Percentiles rank a stretch among this genome's conserved stretches.
Evolutionary conservation across 176 grass and related monocot genomes (phyloP).

Genomic region (Phoenix roebelenii): DNA sequence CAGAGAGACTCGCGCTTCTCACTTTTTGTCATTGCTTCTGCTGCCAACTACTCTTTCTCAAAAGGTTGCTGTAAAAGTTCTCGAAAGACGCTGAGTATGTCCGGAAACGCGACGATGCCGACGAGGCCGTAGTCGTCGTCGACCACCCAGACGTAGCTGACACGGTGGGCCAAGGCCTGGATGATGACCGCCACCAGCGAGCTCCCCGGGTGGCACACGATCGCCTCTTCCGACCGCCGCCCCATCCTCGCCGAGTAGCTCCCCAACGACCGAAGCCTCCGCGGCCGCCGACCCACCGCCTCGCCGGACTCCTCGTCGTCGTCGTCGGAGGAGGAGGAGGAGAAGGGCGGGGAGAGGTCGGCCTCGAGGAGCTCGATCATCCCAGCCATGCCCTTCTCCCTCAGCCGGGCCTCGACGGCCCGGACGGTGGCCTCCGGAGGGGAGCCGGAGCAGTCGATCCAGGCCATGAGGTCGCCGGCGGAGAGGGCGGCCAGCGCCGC

Average conservation of each 20-base stretch:
- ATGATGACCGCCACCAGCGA: constrained; percentile 73
- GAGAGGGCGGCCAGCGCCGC: constrained; percentile 64
- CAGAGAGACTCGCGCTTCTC: background rate
- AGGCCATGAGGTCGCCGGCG: constrained; percentile 53
- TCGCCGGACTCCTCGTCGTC: constrained; percentile 44
- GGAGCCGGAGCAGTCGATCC: constrained; percentile 51
- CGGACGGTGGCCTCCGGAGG: constrained; percentile 48
- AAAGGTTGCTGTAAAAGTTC: constrained; percentile 33
- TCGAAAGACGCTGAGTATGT: constrained; percentile 58
- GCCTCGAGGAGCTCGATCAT: constrained; percentile 66
- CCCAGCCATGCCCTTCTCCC: constrained; percentile 39
- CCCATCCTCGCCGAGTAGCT: constrained; percentile 32
- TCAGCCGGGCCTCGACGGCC: constrained; percentile 43
- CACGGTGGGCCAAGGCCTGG: constrained; percentile 54
- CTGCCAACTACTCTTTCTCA: too few species aligned
- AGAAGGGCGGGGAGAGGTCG: constrained; percentile 18
- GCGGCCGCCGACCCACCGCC: constrained; percentile 11
- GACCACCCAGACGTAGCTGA: constrained; percentile 72
- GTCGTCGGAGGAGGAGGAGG: constrained; percentile 34
- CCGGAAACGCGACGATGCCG: constrained; percentile 59
- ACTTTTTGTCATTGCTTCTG: background rate
- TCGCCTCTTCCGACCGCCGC: constrained; percentile 40
- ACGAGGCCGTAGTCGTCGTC: constrained; percentile 40
- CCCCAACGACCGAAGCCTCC: constrained; percentile 26
- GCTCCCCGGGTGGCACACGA: constrained; percentile 54